Percentiles rank a stretch among this genome's conserved stretches.
Evolutionary conservation across 2,329 filamentous ascomycete genomes (phyloP).

Genomic region (Fusarium liriodendri): DNA sequence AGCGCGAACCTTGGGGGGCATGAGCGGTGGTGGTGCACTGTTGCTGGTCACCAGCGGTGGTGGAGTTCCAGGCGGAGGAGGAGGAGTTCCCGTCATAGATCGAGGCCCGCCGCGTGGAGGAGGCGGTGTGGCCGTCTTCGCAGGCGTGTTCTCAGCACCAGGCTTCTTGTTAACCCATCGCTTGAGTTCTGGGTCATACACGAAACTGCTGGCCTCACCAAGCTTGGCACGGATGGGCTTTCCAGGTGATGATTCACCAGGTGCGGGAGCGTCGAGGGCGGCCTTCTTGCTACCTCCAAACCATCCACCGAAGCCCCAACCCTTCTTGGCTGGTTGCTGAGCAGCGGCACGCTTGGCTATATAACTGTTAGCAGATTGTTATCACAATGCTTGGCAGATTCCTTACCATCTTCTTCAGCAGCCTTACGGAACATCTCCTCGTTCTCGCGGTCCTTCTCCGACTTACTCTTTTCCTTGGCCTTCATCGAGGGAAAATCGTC

Average conservation of each 20-base stretch:
- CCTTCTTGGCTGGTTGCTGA: slow-evolving; percentile 65
- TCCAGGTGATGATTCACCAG: slow-evolving; percentile 57
- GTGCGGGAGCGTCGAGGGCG: slow-evolving; percentile 30
- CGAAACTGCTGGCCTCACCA: slow-evolving; percentile 91
- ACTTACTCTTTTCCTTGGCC: slow-evolving; percentile 68
- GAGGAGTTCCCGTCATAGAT: slow-evolving; percentile 63
- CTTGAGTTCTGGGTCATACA: slow-evolving; percentile 95
- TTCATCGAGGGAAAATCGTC: slow-evolving; percentile 70
- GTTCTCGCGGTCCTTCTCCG: slow-evolving; percentile 80
- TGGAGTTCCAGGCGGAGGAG: slow-evolving; percentile 52
- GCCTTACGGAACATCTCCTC: slow-evolving; percentile 88
- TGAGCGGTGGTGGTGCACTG: slow-evolving; percentile 47
- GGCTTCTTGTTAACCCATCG: slow-evolving; percentile 99
- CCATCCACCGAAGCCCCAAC: slow-evolving; percentile 89
- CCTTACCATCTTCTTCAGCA: slow-evolving; percentile 78
- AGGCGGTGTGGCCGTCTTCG: slow-evolving; percentile 78
- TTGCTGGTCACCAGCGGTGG: slow-evolving; percentile 45
- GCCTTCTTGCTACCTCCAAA: slow-evolving; percentile 79
- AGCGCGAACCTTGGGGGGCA: slow-evolving; percentile 44
- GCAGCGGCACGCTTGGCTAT: slow-evolving; percentile 70
- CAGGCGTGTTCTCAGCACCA: slow-evolving; percentile 70
- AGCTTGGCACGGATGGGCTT: slow-evolving; percentile 92
- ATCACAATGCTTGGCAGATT: not conserved
- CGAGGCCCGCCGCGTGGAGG: slow-evolving; percentile 74
- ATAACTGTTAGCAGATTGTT: slow-evolving; percentile 21